Evolutionary conservation across 768 basidiomycete species (phyloP).

Genomic region (Termitomyces sp.): DNA sequence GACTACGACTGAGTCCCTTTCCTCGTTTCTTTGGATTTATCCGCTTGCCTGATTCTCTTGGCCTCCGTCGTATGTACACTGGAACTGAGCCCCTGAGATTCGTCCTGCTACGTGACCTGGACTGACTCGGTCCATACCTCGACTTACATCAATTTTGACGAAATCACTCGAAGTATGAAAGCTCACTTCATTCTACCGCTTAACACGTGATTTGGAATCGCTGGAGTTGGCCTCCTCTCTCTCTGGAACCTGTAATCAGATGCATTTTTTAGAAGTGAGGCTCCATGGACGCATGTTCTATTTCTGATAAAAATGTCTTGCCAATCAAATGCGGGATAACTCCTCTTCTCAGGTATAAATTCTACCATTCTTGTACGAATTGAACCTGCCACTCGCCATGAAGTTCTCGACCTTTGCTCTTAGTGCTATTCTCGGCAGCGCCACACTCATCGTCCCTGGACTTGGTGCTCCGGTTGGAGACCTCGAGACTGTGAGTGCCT

Average conservation of each 20-base stretch:
- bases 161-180: no score
- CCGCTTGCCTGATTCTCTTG: no score
- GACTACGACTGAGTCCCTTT: no score
- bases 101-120: no score
- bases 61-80: no score
- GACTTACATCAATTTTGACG: no score
- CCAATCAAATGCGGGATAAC: neutral
- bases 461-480: constrained; percentile 1
- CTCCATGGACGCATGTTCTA: neutral
- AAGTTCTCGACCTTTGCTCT: constrained; percentile 1
- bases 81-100: no score
- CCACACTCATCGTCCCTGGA: neutral
- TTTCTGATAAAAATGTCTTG: neutral
- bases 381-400: neutral
- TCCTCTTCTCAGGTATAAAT: constrained; percentile 6
- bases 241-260: neutral
- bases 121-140: no score
- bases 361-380: no score
- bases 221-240: neutral
- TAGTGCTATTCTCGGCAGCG: constrained; percentile 2
- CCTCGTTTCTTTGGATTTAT: no score
- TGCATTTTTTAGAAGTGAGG: neutral
- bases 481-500: constrained; percentile 3
- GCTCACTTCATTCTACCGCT: no score
- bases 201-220: neutral